Base-by-base conservation (phyloP, 2,329 filamentous ascomycete genomes). In the Arthrobotrys iridis region DNA sequence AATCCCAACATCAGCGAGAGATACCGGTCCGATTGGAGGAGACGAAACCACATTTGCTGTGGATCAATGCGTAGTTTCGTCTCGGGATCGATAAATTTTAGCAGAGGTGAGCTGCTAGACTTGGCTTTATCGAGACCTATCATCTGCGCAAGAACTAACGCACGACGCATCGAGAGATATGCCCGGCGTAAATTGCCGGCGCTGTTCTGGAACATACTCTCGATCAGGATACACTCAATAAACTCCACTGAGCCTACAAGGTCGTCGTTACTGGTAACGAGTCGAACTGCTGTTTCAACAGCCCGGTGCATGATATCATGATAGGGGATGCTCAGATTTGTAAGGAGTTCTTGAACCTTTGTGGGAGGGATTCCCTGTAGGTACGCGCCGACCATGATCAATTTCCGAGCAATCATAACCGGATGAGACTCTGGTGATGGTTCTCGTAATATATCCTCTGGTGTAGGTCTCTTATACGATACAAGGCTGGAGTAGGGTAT, bases 161-260 rank as follows among this genome's bases (percentile, higher is more conserved):
- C 85, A 3, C 85, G 82, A 0, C 87, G 83, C 35, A 81, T 81
- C 0, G 81, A 80, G 2, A 86, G 77, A 84, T 84, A 87, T 0
- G 84, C 82, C 46, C 85, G 85, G 20, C 86, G 84, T 1, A 86
- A 80, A 26, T 84, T 82, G 0, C 86, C 86, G 0, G 79, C 79
- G 26, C 86, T 86, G 26, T 83, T 83, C 4, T 84, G 80, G 76
- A 83, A 85, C 20, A 85, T 80, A 10, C 81, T 82, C 74, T 86
- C 83, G 0, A 87, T 80, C 77, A 86, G 81, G n/a, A 87, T 80
- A 58, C 85, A 85, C 70, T 87, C 84, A 4, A 87, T 78, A 0
- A 85, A 86, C 78, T 88, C 86, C 0, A 85, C 78, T 2, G 83
- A 85, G 22, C 79, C 80, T 0, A 84, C 77, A 0, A 88, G 78